These are phyloP conservation scores for Solanum rostratum DNA, from an alignment of 257 asterid species.

Conservation along the genomic window DNA sequence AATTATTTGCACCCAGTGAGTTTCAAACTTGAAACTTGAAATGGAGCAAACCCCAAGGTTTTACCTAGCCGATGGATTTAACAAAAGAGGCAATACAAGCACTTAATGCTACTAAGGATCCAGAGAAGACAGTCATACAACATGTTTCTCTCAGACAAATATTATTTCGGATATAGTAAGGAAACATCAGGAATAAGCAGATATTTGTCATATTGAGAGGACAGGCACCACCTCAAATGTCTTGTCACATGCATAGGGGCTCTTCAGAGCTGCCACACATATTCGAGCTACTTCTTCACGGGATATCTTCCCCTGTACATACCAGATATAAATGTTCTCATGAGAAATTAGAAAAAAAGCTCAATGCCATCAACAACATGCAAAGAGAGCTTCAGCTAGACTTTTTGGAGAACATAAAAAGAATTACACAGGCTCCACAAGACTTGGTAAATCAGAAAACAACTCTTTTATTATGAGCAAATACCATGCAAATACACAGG, in stretches of 20 bases:
- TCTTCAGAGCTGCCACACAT: conserved; percentile 79
- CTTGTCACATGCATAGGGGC: conserved; percentile 84
- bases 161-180: background rate
- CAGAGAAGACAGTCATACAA: background rate
- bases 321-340: background rate
- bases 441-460: background rate
- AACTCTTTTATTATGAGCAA: background rate
- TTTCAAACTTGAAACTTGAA: too few relatives aligned
- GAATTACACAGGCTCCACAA: background rate
- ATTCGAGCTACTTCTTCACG: conserved; percentile 89
- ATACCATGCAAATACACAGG: conserved; percentile 34
- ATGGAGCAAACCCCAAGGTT: too few relatives aligned
- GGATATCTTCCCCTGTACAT: conserved; percentile 71
- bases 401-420: background rate
- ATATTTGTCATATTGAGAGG: background rate
- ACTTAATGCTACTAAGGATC: background rate
- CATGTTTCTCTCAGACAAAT: background rate
- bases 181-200: background rate
- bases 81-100: background rate
- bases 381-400: background rate
- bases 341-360: background rate
- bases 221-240: conserved; percentile 63
- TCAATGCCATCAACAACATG: background rate
- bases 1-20: too few relatives aligned
- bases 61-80: background rate